Percentiles rank a stretch among this genome's conserved stretches.
phyloP scores from a whole-genome alignment of 768 basidiomycete species.

The Lactifluus pinguis region DNA sequence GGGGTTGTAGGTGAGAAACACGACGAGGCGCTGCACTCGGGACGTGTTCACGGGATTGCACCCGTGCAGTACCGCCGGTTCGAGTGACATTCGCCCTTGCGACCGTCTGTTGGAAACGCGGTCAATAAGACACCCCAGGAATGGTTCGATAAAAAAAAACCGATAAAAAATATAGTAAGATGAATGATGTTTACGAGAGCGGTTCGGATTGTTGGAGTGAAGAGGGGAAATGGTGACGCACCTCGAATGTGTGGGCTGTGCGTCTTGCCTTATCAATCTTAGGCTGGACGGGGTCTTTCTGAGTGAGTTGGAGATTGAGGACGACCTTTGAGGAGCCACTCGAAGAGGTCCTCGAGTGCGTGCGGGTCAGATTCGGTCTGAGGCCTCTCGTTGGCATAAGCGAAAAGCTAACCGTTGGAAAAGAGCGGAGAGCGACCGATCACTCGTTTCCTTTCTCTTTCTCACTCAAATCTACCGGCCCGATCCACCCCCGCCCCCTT shows the following conservation, averaged over 20 bases:
- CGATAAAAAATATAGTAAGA: neutral
- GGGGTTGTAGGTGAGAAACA: neutral
- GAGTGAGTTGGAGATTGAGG: constrained; percentile 57
- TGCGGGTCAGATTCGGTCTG: constrained; percentile 41
- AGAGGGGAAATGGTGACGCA: constrained; percentile 24
- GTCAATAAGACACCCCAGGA: neutral
- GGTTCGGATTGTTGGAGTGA: neutral
- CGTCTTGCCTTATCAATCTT: constrained; percentile 48
- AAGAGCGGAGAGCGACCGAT: neutral
- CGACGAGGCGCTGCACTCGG: constrained; percentile 10
- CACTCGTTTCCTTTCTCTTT: neutral
- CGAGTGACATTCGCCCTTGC: constrained; percentile 8
- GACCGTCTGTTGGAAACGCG: neutral
- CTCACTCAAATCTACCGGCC: neutral
- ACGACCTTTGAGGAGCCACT: constrained; percentile 44
- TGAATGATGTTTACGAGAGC: neutral
- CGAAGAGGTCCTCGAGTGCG: constrained; percentile 59
- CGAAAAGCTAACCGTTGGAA: constrained; percentile 23
- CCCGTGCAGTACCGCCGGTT: constrained; percentile 11
- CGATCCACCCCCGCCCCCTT: neutral
- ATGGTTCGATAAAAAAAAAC: neutral
- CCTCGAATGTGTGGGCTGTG: constrained; percentile 35
- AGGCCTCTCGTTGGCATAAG: constrained; percentile 44
- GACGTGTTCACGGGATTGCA: constrained; percentile 16
- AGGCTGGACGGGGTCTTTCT: constrained; percentile 45